phyloP scores from a whole-genome alignment of 495 filamentous ascomycete genomes.

The Penicillium cosmopolitanum region DNA sequence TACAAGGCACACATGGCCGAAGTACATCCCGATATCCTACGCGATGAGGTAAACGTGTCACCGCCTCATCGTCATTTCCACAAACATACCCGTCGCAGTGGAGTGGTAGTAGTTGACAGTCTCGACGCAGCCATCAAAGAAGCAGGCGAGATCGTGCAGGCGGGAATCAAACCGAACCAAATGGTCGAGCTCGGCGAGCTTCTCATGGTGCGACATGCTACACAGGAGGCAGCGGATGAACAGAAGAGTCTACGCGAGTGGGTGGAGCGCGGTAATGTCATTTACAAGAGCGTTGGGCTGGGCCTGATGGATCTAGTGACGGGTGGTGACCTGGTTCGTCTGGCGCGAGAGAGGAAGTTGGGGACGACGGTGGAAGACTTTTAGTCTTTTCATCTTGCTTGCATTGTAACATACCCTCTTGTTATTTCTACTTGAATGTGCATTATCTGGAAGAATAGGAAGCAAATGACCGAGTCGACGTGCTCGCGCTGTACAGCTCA shows the following conservation, averaged over 20 bases:
- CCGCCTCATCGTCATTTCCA: constrained; percentile 64
- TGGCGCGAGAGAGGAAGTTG: constrained; percentile 72
- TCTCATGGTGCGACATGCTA: constrained; percentile 67
- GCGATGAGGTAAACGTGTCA: constrained; percentile 63
- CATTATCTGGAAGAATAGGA: no score
- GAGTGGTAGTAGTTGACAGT: constrained; percentile 82
- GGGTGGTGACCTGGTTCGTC: constrained; percentile 71
- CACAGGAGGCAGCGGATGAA: constrained; percentile 42
- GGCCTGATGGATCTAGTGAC: constrained; percentile 61
- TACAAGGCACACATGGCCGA: constrained; percentile 89
- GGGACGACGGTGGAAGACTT: constrained; percentile 71
- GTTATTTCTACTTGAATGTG: neutral
- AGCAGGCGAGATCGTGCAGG: constrained; percentile 86
- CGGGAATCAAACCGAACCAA: constrained; percentile 68
- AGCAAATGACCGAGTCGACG: no score
- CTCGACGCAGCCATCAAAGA: constrained; percentile 78
- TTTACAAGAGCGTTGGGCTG: constrained; percentile 51
- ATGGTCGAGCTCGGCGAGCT: constrained; percentile 87
- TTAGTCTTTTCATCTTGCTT: constrained; percentile 21
- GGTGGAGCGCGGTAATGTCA: constrained; percentile 79
- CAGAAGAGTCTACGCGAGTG: constrained; percentile 67
- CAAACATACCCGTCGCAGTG: constrained; percentile 71
- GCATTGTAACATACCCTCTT: constrained; percentile 20
- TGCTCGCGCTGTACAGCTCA: no score
- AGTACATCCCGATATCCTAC: constrained; percentile 73